Evolutionary conservation across 768 basidiomycete species (phyloP).

Genomic region (Phylloporus sp.): DNA sequence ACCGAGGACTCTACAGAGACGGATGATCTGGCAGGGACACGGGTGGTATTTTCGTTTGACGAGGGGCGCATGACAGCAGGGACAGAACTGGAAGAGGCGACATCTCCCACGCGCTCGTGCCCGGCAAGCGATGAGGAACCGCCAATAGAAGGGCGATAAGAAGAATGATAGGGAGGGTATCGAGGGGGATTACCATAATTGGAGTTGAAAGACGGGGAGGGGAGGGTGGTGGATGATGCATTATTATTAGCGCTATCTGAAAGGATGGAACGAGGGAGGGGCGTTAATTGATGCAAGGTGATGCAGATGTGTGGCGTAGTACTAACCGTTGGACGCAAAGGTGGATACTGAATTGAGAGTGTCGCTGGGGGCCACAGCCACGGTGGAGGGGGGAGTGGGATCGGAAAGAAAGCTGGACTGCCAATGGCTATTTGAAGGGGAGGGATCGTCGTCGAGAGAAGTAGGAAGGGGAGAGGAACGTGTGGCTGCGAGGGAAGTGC

Average conservation of each 20-base stretch:
- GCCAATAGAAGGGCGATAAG: constrained; percentile 20
- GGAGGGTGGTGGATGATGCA: constrained; percentile 7
- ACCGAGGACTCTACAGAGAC: constrained; percentile 8
- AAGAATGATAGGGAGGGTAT: constrained; percentile 17
- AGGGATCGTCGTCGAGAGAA: constrained; percentile 17
- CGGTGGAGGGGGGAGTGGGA: constrained; percentile 5
- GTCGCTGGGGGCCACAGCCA: constrained; percentile 8
- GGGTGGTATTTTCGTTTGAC: constrained; percentile 10
- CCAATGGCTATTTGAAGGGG: constrained; percentile 17
- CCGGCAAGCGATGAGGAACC: constrained; percentile 12
- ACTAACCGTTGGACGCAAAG: constrained; percentile 21
- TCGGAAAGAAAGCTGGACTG: constrained; percentile 16
- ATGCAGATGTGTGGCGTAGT: constrained; percentile 5
- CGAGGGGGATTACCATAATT: constrained; percentile 21
- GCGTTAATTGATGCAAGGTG: constrained; percentile 8
- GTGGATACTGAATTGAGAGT: constrained; percentile 16
- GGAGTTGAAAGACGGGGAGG: constrained; percentile 18
- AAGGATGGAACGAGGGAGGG: constrained; percentile 4
- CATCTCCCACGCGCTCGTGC: constrained; percentile 16
- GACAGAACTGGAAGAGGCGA: constrained; percentile 1
- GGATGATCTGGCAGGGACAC: constrained; percentile 8
- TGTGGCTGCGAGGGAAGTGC: constrained; percentile 33
- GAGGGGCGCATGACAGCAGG: constrained; percentile 20
- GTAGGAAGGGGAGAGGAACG: constrained; percentile 27
- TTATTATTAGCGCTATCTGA: constrained; percentile 11